phyloP scores from a whole-genome alignment of 2,329 filamentous ascomycete genomes.

The Phyllosticta paracitricarpa region DNA sequence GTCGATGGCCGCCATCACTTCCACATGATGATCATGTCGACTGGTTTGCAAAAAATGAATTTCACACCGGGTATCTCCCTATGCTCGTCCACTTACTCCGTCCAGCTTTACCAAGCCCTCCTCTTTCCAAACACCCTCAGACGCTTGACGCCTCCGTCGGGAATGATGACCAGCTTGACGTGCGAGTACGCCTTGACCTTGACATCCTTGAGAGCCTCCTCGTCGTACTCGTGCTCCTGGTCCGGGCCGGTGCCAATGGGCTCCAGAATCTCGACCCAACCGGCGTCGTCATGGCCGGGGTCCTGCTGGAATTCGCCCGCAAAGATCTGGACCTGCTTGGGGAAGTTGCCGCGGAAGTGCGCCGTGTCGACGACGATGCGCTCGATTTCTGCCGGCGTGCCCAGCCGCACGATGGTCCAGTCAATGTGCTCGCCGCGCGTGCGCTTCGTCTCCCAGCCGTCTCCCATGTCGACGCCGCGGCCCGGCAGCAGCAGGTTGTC shows the following conservation, averaged over 20 bases:
- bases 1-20: too few species aligned
- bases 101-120: slow-evolving; percentile 5
- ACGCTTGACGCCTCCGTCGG: slow-evolving; percentile 86
- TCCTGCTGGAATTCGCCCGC: slow-evolving; percentile 50
- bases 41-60: not conserved
- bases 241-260: slow-evolving; percentile 64
- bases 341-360: slow-evolving; percentile 76
- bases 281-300: slow-evolving; percentile 46
- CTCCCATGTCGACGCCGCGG: slow-evolving; percentile 74
- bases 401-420: slow-evolving; percentile 70
- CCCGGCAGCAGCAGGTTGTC: slow-evolving; percentile 72
- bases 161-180: slow-evolving; percentile 85
- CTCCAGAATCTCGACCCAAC: slow-evolving; percentile 56
- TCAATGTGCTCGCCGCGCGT: slow-evolving; percentile 66
- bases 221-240: slow-evolving; percentile 56
- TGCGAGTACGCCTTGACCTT: slow-evolving; percentile 60
- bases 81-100: not conserved
- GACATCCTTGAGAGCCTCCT: slow-evolving; percentile 33
- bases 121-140: slow-evolving; percentile 62
- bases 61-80: not conserved
- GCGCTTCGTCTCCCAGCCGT: slow-evolving; percentile 77
- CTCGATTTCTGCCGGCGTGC: slow-evolving; percentile 53
- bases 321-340: slow-evolving; percentile 60
- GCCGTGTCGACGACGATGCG: slow-evolving; percentile 69
- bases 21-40: not conserved